Percentiles rank a stretch among this genome's conserved stretches.
Evolutionary conservation across 73 alveolate species (phyloP).

Genomic region (Vitrella brassicaformis): DNA sequence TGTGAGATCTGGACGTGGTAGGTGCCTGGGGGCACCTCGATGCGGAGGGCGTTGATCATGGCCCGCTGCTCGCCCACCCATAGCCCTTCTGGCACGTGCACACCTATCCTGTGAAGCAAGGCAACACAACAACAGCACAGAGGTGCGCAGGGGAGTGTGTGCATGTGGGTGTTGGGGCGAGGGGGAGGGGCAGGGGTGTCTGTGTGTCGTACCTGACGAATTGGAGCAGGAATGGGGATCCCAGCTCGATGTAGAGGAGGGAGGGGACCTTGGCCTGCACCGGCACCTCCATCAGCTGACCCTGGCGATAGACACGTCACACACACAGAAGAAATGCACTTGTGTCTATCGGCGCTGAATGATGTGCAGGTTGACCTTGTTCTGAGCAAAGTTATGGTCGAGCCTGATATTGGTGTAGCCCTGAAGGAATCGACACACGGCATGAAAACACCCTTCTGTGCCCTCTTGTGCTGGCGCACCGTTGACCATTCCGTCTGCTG

Average conservation of each 20-base stretch:
- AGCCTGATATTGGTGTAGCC: no score
- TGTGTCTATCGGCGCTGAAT: no score
- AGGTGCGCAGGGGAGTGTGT: neutral
- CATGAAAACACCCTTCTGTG: no score
- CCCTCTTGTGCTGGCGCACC: no score
- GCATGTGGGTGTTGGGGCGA: neutral
- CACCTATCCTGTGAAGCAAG: neutral
- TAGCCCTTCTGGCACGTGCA: constrained; percentile 30
- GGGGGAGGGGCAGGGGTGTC: no score
- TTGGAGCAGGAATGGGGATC: neutral
- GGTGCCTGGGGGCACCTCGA: constrained; percentile 6
- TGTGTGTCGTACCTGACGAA: no score
- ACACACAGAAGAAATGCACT: neutral
- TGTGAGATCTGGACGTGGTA: neutral
- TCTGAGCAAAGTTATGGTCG: no score
- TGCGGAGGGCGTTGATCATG: constrained; percentile 12
- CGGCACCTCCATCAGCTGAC: neutral
- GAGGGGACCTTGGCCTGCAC: neutral
- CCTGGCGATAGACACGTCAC: neutral
- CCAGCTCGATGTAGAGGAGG: neutral
- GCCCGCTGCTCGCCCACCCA: constrained; percentile 43
- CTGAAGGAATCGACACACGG: no score
- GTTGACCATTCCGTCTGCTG: no score
- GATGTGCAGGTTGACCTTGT: no score
- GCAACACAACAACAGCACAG: neutral